Percentiles rank a stretch among this genome's conserved stretches.
These are phyloP conservation scores for Phallus indusiatus DNA, from an alignment of 768 basidiomycete species.

Conservation along the genomic window DNA sequence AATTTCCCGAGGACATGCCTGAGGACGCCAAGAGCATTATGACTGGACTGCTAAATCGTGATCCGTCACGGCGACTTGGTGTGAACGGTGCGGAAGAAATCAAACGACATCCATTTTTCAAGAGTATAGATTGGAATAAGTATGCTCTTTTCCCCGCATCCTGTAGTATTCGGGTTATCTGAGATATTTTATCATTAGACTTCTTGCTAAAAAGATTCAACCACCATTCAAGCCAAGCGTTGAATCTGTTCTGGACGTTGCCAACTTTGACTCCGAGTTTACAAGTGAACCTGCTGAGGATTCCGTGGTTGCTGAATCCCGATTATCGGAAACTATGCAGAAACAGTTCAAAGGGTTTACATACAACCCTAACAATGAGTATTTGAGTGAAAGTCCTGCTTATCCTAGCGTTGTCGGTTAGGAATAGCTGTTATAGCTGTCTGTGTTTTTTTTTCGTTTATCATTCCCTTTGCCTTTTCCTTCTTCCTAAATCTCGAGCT, in stretches of 20 bases:
- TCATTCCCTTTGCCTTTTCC: background rate
- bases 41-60: slow-evolving; percentile 78
- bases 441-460: background rate
- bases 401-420: slow-evolving; percentile 26
- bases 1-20: slow-evolving; percentile 84
- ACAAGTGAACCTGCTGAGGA: slow-evolving; percentile 92
- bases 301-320: slow-evolving; percentile 90
- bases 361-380: slow-evolving; percentile 77
- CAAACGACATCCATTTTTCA: slow-evolving; percentile 93
- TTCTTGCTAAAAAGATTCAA: slow-evolving; percentile 91
- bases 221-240: slow-evolving; percentile 98
- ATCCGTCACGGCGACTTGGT: slow-evolving; percentile 82
- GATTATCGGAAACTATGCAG: slow-evolving; percentile 90
- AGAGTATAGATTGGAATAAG: slow-evolving; percentile 85
- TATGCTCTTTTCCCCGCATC: background rate
- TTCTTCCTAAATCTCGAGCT: no score
- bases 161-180: background rate
- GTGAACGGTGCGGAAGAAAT: slow-evolving; percentile 91
- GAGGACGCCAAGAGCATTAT: slow-evolving; percentile 86
- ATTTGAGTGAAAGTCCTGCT: slow-evolving; percentile 76
- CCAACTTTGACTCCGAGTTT: slow-evolving; percentile 97
- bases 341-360: slow-evolving; percentile 92
- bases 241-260: slow-evolving; percentile 89
- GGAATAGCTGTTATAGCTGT: background rate
- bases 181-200: slow-evolving; percentile 25